A percentile compares a stretch with the other conserved stretches of the same genome.
Evolutionary conservation across 768 basidiomycete genomes (phyloP).

Genomic region (Lentinula boryana): DNA sequence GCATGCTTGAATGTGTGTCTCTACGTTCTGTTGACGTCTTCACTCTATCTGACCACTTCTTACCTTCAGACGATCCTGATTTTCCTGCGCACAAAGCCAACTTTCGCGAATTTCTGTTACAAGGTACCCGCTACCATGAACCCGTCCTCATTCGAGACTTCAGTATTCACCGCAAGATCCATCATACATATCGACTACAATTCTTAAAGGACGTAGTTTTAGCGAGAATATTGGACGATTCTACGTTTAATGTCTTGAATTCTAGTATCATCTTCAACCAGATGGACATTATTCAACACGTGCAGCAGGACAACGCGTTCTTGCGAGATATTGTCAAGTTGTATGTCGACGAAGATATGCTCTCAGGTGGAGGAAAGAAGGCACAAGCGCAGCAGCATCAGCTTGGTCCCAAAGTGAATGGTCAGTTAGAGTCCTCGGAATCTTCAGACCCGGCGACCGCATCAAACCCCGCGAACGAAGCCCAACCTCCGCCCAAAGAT

Average conservation of each 20-base stretch:
- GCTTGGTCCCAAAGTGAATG: constrained; percentile 24
- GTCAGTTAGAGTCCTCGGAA: constrained; percentile 26
- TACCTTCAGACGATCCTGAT: constrained; percentile 84
- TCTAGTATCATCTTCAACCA: constrained; percentile 99
- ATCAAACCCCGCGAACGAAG: constrained; percentile 25
- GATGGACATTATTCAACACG: constrained; percentile 91
- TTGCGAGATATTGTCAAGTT: constrained; percentile 71
- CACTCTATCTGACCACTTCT: constrained; percentile 1
- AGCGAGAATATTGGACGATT: constrained; percentile 90
- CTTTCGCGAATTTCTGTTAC: constrained; percentile 88
- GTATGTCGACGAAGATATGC: constrained; percentile 68
- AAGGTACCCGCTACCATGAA: constrained; percentile 81
- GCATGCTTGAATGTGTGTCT: constrained; percentile 88
- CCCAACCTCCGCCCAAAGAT: constrained; percentile 16
- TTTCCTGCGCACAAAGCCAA: constrained; percentile 96
- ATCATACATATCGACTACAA: constrained; percentile 94
- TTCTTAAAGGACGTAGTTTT: constrained; percentile 99
- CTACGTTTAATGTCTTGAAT: constrained; percentile 94
- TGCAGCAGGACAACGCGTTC: constrained; percentile 74
- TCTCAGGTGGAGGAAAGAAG: constrained; percentile 35
- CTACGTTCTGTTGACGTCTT: constrained; percentile 8
- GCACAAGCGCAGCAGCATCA: constrained; percentile 15
- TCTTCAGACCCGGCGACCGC: constrained; percentile 17
- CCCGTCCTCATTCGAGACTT: constrained; percentile 80
- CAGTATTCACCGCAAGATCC: constrained; percentile 78